phyloP scores from a whole-genome alignment of 805 yeast genomes.

The Candida tallmaniae region DNA sequence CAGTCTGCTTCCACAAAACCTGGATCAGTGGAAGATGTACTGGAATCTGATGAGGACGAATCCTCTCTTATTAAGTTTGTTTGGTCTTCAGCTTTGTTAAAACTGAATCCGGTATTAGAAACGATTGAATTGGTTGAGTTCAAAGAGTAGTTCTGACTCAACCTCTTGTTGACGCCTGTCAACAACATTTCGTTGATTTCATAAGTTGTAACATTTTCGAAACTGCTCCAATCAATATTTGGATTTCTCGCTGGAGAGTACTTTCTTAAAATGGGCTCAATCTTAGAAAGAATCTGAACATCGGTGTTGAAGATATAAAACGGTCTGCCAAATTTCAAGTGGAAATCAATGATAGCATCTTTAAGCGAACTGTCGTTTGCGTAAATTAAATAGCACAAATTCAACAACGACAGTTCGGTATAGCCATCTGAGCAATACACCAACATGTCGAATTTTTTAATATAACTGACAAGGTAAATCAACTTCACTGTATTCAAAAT shows the following conservation, averaged over 20 bases:
- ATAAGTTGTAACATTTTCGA: conserved; percentile 23
- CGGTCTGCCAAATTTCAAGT: conserved; percentile 64
- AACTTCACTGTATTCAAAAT: conserved; percentile 69
- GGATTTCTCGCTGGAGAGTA: conserved; percentile 47
- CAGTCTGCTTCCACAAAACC: conserved; percentile 16
- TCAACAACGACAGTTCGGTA: conserved; percentile 80
- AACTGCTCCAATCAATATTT: conserved; percentile 23
- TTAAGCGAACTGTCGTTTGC: conserved; percentile 55
- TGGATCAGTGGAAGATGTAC: not conserved
- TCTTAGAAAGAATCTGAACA: conserved; percentile 55
- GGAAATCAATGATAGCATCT: conserved; percentile 63
- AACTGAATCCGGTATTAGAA: not conserved
- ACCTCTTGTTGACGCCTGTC: too few species aligned
- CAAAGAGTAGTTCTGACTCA: not conserved
- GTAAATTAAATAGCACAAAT: conserved; percentile 68
- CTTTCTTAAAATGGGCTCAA: conserved; percentile 57
- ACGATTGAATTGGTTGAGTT: not conserved
- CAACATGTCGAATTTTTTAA: conserved; percentile 41
- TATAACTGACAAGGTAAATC: conserved; percentile 40
- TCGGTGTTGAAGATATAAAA: conserved; percentile 81
- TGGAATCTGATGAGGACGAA: conserved; percentile 1
- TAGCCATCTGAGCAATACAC: conserved; percentile 88
- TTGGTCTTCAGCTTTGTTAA: not conserved
- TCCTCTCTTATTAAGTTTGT: not conserved
- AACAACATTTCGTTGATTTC: conserved; percentile 36